These are phyloP conservation scores for Tolypocladium endophyticum DNA, from an alignment of 2,329 filamentous ascomycete genomes.

Conservation along the genomic window DNA sequence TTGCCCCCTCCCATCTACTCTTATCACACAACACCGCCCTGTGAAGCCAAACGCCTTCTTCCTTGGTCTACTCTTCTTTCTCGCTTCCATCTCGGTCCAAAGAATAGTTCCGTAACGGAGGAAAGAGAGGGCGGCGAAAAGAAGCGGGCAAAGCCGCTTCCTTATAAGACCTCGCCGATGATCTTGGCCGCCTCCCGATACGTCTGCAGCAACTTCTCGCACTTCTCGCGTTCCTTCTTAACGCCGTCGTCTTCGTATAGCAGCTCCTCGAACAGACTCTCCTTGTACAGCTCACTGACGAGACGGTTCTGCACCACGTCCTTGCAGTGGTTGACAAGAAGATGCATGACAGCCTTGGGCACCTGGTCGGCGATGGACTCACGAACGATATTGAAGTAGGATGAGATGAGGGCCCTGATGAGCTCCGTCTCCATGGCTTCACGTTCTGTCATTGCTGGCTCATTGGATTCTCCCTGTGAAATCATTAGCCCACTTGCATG, in stretches of 20 bases:
- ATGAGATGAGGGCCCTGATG: slow-evolving; percentile 90
- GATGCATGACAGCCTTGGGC: slow-evolving; percentile 97
- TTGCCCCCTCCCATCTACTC: neutral
- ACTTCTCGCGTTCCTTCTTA: slow-evolving; percentile 97
- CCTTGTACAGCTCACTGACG: slow-evolving; percentile 91
- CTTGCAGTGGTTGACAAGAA: slow-evolving; percentile 96
- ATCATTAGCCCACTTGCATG: slow-evolving; percentile 2
- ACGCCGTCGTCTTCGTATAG: slow-evolving; percentile 96
- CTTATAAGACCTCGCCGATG: slow-evolving; percentile 84
- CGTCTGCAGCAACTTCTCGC: slow-evolving; percentile 86
- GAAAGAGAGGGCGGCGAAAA: neutral
- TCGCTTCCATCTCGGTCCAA: neutral
- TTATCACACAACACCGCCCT: neutral
- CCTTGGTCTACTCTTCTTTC: neutral
- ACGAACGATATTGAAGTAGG: slow-evolving; percentile 98
- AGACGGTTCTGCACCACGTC: slow-evolving; percentile 95
- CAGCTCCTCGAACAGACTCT: slow-evolving; percentile 80
- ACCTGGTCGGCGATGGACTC: slow-evolving; percentile 99
- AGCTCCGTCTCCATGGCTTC: slow-evolving; percentile 97
- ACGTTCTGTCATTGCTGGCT: slow-evolving; percentile 85
- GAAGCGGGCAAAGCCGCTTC: neutral
- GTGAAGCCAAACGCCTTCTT: neutral
- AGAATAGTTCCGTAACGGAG: neutral
- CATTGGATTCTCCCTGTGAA: slow-evolving; percentile 47
- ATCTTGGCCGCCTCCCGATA: slow-evolving; percentile 98